These are phyloP conservation scores for Talaromyces amestolkiae DNA, from an alignment of 2,329 filamentous ascomycete genomes.

Conservation along the genomic window DNA sequence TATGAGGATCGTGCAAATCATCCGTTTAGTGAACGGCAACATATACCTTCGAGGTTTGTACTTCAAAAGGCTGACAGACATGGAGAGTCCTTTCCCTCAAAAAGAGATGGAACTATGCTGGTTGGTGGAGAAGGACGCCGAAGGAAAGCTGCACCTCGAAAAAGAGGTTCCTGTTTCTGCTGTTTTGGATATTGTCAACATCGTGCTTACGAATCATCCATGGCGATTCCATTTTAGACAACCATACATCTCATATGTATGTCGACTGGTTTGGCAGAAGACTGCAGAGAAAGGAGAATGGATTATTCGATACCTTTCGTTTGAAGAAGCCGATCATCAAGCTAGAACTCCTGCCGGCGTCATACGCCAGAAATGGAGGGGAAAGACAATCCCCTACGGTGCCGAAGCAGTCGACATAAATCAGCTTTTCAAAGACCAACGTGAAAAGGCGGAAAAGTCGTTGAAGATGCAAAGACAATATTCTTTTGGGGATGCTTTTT, in stretches of 20 bases:
- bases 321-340: conserved; percentile 31
- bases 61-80: conserved; percentile 32
- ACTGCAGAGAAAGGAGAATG: conserved; percentile 25
- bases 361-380: conserved; percentile 36
- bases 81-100: conserved; percentile 38
- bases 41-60: conserved; percentile 41
- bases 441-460: background rate
- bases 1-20: conserved; percentile 41
- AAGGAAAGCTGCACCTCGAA: conserved; percentile 14
- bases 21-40: conserved; percentile 23
- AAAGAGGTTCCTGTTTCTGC: conserved; percentile 42
- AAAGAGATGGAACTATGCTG: conserved; percentile 48
- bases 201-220: conserved; percentile 56
- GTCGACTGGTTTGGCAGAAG: conserved; percentile 35
- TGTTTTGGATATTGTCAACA: conserved; percentile 42
- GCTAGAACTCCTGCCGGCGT: conserved; percentile 17
- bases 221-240: conserved; percentile 22
- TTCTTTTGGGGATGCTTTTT: conserved; percentile 70
- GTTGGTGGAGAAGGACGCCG: conserved; percentile 36
- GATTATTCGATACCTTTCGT: conserved; percentile 31
- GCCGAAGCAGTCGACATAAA: conserved; percentile 18
- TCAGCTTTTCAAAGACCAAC: background rate
- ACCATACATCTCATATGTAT: conserved; percentile 26
- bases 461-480: conserved; percentile 44
- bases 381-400: conserved; percentile 32